Evolutionary conservation across 1,139 yeast genomes (phyloP), one percentile per base, ranked within the genome.

Genomic region (Debaryomycetaceae sp.): DNA sequence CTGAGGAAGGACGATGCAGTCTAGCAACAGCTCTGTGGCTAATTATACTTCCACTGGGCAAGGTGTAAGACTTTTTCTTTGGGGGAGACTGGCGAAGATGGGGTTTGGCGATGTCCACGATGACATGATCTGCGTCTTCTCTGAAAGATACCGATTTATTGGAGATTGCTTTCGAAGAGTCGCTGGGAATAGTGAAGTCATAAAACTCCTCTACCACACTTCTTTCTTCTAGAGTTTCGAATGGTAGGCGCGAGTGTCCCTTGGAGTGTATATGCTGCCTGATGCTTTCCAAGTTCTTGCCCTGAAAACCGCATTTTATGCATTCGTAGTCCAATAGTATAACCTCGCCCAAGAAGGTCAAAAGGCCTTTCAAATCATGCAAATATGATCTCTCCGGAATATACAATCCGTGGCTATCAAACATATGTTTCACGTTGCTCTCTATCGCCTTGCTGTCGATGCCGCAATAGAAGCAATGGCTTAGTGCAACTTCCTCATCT

Each of bases 181-280:
- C 54, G 2, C 48, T 56, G 8, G 46, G 59, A 7, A 39, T 52
- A 18, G 47, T 52, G 45, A 75, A 76, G 39, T 73, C 60, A 50
- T 78, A 78, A 45, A 70, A 78, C 41, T 65, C 65, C 1, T 65
- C 53, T 15, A 78, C 52, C 2, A 59, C 56, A 11, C 55, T 55
- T 41, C 65, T 67, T 36, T 77, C 81, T 13, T 65, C 71, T 37
- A 59, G 63, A 3, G 73, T 62, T 43, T 78, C 83, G 50, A 73
- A 78, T 0, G 83, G 83, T 17, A 78, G 55, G 34, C 63, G 65
- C 46, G 81, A 75, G 49, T 78, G 83, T 0, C 82, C 81, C 52
- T 78, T 78, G 6, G 75, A 62, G 5, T 46, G 36, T 46, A 75
- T 59, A 52, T 78, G 83, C 46, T 76, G 83, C 46, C 83, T 63